Conservation (phyloP, 208 protist species). For the Jaenimonas drosophilae region DNA sequence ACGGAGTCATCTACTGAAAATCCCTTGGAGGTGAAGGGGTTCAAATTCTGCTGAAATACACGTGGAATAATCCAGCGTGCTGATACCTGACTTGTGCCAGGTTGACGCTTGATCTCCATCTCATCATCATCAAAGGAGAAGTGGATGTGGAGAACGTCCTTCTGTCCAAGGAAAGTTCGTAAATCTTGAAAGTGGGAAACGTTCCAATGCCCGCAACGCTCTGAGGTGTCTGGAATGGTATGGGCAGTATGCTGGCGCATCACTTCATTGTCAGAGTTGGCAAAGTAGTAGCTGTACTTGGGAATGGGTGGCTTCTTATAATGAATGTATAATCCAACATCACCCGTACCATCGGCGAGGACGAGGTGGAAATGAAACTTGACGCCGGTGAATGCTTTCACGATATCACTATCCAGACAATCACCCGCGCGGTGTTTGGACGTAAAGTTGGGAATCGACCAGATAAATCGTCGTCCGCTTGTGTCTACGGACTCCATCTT, state of each 20-base stretch:
- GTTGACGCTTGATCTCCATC: constrained; percentile 18
- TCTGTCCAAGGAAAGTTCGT: constrained; percentile 28
- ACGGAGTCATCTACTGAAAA: constrained; percentile 39
- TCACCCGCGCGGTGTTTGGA: constrained; percentile 12
- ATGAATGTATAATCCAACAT: constrained; percentile 77
- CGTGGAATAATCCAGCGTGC: neutral
- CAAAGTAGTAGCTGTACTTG: constrained; percentile 87
- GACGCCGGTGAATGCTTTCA: constrained; percentile 35
- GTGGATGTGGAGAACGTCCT: constrained; percentile 42
- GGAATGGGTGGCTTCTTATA: constrained; percentile 80
- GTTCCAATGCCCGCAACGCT: constrained; percentile 86
- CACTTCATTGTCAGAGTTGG: constrained; percentile 35
- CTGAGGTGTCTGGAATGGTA: constrained; percentile 56
- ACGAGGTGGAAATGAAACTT: constrained; percentile 87
- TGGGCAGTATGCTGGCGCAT: constrained; percentile 87
- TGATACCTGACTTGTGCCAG: neutral
- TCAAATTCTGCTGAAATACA: neutral
- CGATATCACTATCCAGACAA: constrained; percentile 66
- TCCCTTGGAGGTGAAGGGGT: constrained; percentile 58
- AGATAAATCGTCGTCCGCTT: constrained; percentile 41
- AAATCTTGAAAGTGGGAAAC: constrained; percentile 50
- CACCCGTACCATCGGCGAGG: constrained; percentile 22
- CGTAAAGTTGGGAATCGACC: constrained; percentile 67
- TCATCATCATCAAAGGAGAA: constrained; percentile 76
- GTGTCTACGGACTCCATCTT: constrained; percentile 33